These are phyloP conservation scores for Grammothele lineata DNA, from an alignment of 768 basidiomycete genomes.

Conservation along the genomic window DNA sequence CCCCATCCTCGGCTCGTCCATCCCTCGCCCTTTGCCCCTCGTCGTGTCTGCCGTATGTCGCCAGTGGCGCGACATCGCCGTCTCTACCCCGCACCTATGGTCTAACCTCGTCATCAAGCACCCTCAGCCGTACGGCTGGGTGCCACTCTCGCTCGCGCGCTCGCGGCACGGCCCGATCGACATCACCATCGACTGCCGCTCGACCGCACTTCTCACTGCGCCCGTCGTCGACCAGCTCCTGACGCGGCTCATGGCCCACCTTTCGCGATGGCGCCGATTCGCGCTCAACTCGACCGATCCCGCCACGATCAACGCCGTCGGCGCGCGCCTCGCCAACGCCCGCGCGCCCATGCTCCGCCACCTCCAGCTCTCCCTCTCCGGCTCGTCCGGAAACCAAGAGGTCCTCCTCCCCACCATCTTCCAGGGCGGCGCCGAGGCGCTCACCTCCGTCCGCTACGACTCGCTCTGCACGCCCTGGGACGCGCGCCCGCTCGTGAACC, in stretches of 20 bases:
- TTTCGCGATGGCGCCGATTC: constrained; percentile 18
- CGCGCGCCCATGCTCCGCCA: constrained; percentile 12
- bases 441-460: constrained; percentile 20
- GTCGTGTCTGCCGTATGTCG: constrained; percentile 19
- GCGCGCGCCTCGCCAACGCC: constrained; percentile 11
- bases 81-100: constrained; percentile 18
- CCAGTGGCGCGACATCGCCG: constrained; percentile 19
- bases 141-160: constrained; percentile 13
- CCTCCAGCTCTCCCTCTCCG: constrained; percentile 19
- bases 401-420: constrained; percentile 17
- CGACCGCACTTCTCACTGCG: constrained; percentile 5
- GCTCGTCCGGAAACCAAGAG: constrained; percentile 17
- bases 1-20: constrained; percentile 6
- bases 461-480: constrained; percentile 20
- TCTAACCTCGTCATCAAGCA: constrained; percentile 18
- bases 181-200: constrained; percentile 21
- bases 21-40: constrained; percentile 15
- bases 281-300: constrained; percentile 18
- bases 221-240: constrained; percentile 13
- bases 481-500: constrained; percentile 8
- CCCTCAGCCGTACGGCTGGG: constrained; percentile 14
- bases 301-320: constrained; percentile 11
- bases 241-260: constrained; percentile 11
- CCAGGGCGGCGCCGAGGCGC: constrained; percentile 16
- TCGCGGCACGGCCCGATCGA: constrained; percentile 14